Evolutionary conservation across 305 asterid species (phyloP), one percentile per base, ranked within the genome.

Genomic region (Vinca major): DNA sequence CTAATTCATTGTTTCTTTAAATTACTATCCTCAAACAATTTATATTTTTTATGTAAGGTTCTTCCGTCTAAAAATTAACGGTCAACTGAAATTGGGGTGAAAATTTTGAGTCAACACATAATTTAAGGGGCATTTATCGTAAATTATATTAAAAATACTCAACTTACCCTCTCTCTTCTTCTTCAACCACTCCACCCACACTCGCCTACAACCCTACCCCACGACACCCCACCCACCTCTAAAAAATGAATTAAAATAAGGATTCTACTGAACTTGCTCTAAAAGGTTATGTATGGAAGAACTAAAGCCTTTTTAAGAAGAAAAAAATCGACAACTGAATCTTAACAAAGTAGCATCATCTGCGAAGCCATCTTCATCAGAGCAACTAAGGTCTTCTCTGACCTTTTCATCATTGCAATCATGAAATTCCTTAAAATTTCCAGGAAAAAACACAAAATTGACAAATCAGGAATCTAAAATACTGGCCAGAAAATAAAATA

Each of bases 291-390:
- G n/a, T 57, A 57, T 33, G 41, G 13, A 33, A 36, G 40, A 54
- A 52, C 3, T 40, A 6, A 44, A 11, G 52, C 7, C 41, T 13
- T 9, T 4, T 33, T 11, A 37, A 50, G 63, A 12, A 12, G 36
- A 3, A 47, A 7, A n/a, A 19, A 26, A 13, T 33, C 7, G 9
- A 57, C 26, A 44, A 2, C n/a, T n/a, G n/a, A 40, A 14, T 12
- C 76, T 67, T 82, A 90, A 93, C 68, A 85, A 72, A 39, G 78
- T 70, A 40, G 92, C 96, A 74, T 75, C 61, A 78, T 90, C 95
- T 43, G 66, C 39, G 37, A 73, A 64, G 44, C 71, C 88, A 47
- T 80, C 89, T 48, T 71, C 81, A 40, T 47, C 75, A 50, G 75
- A 85, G 77, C 75, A 76, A 54, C 71, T 67, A 70, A 78, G 76